These are phyloP conservation scores for Pelargonium cotyledonis DNA, from an alignment of 441 rosid species.

Conservation along the genomic window DNA sequence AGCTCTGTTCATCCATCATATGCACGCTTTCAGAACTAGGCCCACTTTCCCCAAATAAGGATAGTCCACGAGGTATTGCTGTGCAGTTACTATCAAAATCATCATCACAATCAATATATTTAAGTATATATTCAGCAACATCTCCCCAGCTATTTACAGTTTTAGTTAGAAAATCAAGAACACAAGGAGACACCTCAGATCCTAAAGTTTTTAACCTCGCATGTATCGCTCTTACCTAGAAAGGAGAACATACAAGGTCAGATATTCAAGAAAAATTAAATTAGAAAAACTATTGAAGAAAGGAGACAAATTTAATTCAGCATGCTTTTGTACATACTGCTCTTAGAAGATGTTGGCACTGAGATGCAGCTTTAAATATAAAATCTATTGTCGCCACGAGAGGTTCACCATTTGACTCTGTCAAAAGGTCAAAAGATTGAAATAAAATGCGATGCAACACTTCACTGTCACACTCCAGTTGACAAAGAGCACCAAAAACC, in stretches of 20 bases:
- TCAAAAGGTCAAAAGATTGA: constrained; percentile 69
- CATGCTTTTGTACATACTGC: constrained; percentile 50
- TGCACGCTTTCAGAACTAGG: constrained; percentile 45
- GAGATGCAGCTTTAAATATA: constrained; percentile 80
- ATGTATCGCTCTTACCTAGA: constrained; percentile 86
- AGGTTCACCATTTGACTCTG: constrained; percentile 66
- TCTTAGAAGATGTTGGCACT: constrained; percentile 85
- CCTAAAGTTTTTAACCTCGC: constrained; percentile 75
- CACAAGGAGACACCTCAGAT: constrained; percentile 67
- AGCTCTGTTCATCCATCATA: constrained; percentile 47
- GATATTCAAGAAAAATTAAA: constrained; percentile 13
- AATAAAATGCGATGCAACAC: constrained; percentile 75
- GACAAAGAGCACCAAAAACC: constrained; percentile 87
- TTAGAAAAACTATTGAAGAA: background rate
- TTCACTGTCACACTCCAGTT: constrained; percentile 78
- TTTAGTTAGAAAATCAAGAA: constrained; percentile 79
- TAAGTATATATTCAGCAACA: constrained; percentile 72
- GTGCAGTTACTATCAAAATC: constrained; percentile 39
- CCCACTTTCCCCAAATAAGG: constrained; percentile 66
- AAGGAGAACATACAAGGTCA: constrained; percentile 16
- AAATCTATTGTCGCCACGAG: constrained; percentile 82
- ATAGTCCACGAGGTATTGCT: constrained; percentile 42
- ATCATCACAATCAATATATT: constrained; percentile 74
- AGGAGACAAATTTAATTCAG: background rate
- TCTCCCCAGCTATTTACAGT: constrained; percentile 89